phyloP scores from a whole-genome alignment of 768 basidiomycete genomes.

The Lentinula sp. region DNA sequence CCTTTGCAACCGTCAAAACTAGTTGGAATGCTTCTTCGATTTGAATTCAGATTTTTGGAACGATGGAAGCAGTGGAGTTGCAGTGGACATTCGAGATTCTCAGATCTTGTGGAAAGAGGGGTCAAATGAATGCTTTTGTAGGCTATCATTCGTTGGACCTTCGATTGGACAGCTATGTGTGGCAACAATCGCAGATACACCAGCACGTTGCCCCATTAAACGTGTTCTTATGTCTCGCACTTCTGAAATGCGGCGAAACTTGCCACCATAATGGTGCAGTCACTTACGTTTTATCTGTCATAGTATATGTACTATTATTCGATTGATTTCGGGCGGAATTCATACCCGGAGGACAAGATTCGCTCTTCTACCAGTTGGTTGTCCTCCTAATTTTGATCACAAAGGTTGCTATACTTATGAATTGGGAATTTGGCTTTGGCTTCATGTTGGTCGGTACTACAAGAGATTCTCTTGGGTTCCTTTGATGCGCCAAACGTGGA shows the following conservation, averaged over 20 bases:
- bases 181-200: no score
- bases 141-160: slow-evolving; percentile 36
- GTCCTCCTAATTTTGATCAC: slow-evolving; percentile 39
- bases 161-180: no score
- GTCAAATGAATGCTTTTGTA: slow-evolving; percentile 11
- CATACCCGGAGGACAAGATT: slow-evolving; percentile 57
- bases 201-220: no score
- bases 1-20: no score
- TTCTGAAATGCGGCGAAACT: no score
- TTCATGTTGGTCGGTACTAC: slow-evolving; percentile 49
- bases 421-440: slow-evolving; percentile 52
- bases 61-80: no score
- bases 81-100: slow-evolving; percentile 26
- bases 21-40: no score
- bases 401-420: slow-evolving; percentile 41
- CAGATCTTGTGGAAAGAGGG: slow-evolving; percentile 30
- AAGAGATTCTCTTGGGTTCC: slow-evolving; percentile 49
- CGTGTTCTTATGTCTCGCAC: no score
- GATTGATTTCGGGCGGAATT: slow-evolving; percentile 28
- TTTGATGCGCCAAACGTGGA: slow-evolving; percentile 48
- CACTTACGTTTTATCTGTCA: no score
- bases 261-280: no score
- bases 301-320: no score
- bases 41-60: no score
- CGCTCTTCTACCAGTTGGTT: slow-evolving; percentile 33